Evolutionary conservation across 2,329 filamentous ascomycete species (phyloP).

Genomic region (Arthrobotrys megalospora): DNA sequence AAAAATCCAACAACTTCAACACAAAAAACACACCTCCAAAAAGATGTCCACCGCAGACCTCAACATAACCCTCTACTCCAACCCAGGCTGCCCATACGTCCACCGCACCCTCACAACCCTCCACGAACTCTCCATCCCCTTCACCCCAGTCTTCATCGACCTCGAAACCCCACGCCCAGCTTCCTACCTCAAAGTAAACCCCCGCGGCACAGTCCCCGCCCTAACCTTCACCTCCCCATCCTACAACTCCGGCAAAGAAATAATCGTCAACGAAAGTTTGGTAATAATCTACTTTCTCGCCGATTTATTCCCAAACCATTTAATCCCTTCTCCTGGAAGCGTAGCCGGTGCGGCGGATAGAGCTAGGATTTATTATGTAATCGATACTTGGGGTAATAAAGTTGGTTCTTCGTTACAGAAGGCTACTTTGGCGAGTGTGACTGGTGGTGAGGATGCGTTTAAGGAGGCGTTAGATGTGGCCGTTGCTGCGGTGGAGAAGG

Average conservation of each 20-base stretch:
- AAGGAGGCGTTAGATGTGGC: constrained; percentile 69
- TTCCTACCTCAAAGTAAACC: constrained; percentile 84
- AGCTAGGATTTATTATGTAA: constrained; percentile 80
- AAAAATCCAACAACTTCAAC: constrained; percentile 33
- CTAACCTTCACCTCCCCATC: constrained; percentile 65
- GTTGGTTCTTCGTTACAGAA: constrained; percentile 71
- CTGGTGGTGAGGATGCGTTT: constrained; percentile 70
- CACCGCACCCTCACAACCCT: constrained; percentile 83
- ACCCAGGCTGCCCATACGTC: constrained; percentile 79
- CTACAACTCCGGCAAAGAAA: constrained; percentile 81
- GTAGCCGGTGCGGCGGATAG: constrained; percentile 74
- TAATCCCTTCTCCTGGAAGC: constrained; percentile 74
- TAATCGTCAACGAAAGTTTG: constrained; percentile 79
- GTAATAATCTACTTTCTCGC: constrained; percentile 68
- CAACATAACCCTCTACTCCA: constrained; percentile 73
- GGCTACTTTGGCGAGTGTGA: constrained; percentile 69
- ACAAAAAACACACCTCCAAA: background rate
- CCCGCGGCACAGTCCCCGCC: constrained; percentile 68
- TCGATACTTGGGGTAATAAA: constrained; percentile 78
- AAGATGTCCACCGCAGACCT: constrained; percentile 32
- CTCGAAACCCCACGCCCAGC: constrained; percentile 77
- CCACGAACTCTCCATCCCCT: constrained; percentile 76
- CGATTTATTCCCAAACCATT: constrained; percentile 77
- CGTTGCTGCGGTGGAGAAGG: constrained; percentile 75
- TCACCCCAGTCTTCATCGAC: constrained; percentile 81